Conservation (phyloP, 176 grass and related monocot species). For the Oryza meyeriana region DNA sequence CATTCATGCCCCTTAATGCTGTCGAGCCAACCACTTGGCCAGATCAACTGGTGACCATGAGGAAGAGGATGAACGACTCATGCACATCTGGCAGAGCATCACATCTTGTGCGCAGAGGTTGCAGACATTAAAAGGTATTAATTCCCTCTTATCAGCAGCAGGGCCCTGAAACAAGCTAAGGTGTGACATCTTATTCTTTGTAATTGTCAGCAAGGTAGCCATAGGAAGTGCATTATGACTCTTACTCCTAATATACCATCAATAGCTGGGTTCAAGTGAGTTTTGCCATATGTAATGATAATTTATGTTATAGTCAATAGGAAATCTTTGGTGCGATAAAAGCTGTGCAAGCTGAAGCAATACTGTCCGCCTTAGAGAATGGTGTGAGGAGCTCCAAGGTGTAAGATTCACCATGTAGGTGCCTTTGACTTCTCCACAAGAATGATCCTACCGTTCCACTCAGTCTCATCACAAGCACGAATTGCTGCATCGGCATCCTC, state of each 20-base stretch:
- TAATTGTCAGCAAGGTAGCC: constrained; percentile 37
- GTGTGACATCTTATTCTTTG: constrained; percentile 45
- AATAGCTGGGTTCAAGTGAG: constrained; percentile 49
- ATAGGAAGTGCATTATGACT: constrained; percentile 51
- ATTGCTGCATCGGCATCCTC: constrained; percentile 93
- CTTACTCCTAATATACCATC: constrained; percentile 53
- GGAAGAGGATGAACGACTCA: constrained; percentile 29
- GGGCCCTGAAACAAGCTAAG: constrained; percentile 65
- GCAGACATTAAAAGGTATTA: constrained; percentile 51
- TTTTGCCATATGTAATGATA: constrained; percentile 52
- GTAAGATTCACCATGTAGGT: constrained; percentile 46
- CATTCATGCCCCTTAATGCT: neutral
- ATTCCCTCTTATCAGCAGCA: constrained; percentile 51
- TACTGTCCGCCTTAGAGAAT: constrained; percentile 6
- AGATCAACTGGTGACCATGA: constrained; percentile 15
- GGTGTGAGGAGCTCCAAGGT: neutral
- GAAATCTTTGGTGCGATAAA: constrained; percentile 34
- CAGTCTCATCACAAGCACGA: constrained; percentile 67
- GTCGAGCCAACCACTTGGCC: neutral
- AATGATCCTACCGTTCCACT: constrained; percentile 87
- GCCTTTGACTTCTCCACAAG: constrained; percentile 92
- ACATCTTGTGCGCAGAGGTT: constrained; percentile 32
- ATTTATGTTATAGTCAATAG: constrained; percentile 46
- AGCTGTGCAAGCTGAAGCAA: constrained; percentile 37
- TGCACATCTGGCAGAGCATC: constrained; percentile 12